A percentile compares a stretch with the other conserved stretches of the same genome.
phyloP scores from a whole-genome alignment of 2,329 filamentous ascomycete genomes.

The Botrytis byssoidea region DNA sequence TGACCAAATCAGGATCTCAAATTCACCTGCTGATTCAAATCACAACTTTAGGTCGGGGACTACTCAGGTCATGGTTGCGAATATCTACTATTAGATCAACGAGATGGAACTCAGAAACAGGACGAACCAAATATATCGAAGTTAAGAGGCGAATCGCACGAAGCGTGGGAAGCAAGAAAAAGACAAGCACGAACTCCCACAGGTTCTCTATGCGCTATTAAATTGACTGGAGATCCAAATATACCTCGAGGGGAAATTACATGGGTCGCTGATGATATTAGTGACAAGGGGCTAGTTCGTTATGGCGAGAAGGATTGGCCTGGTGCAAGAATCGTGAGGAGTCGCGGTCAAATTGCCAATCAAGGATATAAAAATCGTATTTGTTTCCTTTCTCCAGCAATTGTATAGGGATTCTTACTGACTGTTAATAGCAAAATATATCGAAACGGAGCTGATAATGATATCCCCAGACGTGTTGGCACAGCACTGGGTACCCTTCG shows the following conservation, averaged over 20 bases:
- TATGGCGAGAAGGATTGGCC: slow-evolving; percentile 67
- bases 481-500: slow-evolving; percentile 72
- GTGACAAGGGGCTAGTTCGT: slow-evolving; percentile 61
- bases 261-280: slow-evolving; percentile 78
- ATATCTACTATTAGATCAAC: slow-evolving; percentile 79
- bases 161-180: slow-evolving; percentile 48
- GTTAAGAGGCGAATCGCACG: slow-evolving; percentile 44
- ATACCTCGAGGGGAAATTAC: slow-evolving; percentile 83
- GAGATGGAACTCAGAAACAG: slow-evolving; percentile 49
- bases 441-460: slow-evolving; percentile 73
- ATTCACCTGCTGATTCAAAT: slow-evolving; percentile 3
- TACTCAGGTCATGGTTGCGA: slow-evolving; percentile 87
- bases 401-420: slow-evolving; percentile 3
- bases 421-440: slow-evolving; percentile 63
- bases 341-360: slow-evolving; percentile 74
- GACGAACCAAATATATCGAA: slow-evolving; percentile 45
- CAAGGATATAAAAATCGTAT: slow-evolving; percentile 70
- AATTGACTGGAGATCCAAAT: slow-evolving; percentile 88
- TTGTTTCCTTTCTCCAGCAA: slow-evolving; percentile 37
- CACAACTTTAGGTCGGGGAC: slow-evolving; percentile 56
- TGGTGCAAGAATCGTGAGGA: slow-evolving; percentile 72
- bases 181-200: slow-evolving; percentile 52
- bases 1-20: background rate
- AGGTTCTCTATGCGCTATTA: slow-evolving; percentile 77
- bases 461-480: slow-evolving; percentile 75